Evolutionary conservation across 2,329 filamentous ascomycete genomes (phyloP).

Genomic region (Paraphaeosphaeria minitans): DNA sequence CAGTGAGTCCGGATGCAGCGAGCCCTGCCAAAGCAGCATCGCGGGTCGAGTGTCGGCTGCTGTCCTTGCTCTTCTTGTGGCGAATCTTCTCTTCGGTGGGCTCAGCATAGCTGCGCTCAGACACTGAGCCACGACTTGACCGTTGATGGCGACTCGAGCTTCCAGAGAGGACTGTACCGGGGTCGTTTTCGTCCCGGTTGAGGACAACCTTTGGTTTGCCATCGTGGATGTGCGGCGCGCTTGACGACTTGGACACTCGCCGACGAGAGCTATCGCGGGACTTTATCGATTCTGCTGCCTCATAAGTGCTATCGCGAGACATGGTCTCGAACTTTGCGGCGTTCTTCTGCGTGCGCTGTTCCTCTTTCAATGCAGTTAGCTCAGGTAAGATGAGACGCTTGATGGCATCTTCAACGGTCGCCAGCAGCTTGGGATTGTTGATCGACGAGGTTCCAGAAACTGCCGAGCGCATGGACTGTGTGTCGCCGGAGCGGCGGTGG

Average conservation of each 20-base stretch:
- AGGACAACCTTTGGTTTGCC: constrained; percentile 65
- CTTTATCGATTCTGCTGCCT: constrained; percentile 64
- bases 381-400: constrained; percentile 88
- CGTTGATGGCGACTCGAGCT: constrained; percentile 60
- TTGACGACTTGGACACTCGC: constrained; percentile 64
- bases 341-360: constrained; percentile 78
- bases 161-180: constrained; percentile 62
- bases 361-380: constrained; percentile 86
- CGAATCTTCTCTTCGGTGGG: constrained; percentile 56
- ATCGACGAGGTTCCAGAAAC: constrained; percentile 67
- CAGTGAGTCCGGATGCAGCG: constrained; percentile 62
- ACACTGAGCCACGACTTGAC: constrained; percentile 58
- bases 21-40: constrained; percentile 61
- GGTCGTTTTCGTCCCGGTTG: constrained; percentile 63
- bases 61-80: constrained; percentile 60
- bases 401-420: constrained; percentile 93
- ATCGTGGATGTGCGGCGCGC: constrained; percentile 62
- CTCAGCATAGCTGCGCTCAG: constrained; percentile 50
- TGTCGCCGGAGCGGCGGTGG: constrained; percentile 61
- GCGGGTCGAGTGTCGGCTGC: constrained; percentile 50
- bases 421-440: constrained; percentile 88
- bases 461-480: constrained; percentile 65
- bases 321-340: constrained; percentile 71
- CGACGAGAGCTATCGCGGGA: constrained; percentile 54
- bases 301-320: constrained; percentile 53